Conservation (phyloP, 192 early-diverging fungal species). For the Backusella macrospora region DNA sequence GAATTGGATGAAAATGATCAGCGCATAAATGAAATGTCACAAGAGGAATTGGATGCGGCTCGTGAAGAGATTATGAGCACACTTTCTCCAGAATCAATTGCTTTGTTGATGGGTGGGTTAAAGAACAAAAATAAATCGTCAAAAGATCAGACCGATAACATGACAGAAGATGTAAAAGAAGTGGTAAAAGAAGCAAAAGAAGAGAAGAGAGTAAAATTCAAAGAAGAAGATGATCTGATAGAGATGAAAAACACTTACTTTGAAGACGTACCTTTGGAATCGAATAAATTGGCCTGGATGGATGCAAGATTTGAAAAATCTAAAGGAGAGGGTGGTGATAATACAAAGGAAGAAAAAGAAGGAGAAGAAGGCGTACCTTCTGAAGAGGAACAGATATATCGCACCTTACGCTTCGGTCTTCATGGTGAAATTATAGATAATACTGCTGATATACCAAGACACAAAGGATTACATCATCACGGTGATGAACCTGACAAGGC, state of each 20-base stretch:
- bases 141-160: conserved; percentile 20
- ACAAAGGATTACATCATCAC: conserved; percentile 88
- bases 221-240: conserved; percentile 44
- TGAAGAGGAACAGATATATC: conserved; percentile 14
- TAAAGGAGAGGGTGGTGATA: background rate
- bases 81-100: conserved; percentile 65
- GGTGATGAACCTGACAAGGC: conserved; percentile 81
- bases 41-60: conserved; percentile 69
- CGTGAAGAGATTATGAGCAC: conserved; percentile 64
- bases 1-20: conserved; percentile 40
- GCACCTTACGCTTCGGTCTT: conserved; percentile 76
- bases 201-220: conserved; percentile 23
- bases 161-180: background rate
- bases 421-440: conserved; percentile 68
- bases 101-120: conserved; percentile 56
- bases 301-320: conserved; percentile 27
- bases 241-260: conserved; percentile 58
- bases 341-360: conserved; percentile 8
- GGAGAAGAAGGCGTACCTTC: conserved; percentile 12
- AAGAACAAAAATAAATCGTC: conserved; percentile 12
- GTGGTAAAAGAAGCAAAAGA: conserved; percentile 22
- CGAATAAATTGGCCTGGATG: conserved; percentile 75
- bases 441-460: conserved; percentile 53
- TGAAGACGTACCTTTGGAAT: conserved; percentile 53
- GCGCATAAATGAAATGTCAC: conserved; percentile 67